phyloP scores from a whole-genome alignment of 306 rosid genomes.

The Biancaea sappan region DNA sequence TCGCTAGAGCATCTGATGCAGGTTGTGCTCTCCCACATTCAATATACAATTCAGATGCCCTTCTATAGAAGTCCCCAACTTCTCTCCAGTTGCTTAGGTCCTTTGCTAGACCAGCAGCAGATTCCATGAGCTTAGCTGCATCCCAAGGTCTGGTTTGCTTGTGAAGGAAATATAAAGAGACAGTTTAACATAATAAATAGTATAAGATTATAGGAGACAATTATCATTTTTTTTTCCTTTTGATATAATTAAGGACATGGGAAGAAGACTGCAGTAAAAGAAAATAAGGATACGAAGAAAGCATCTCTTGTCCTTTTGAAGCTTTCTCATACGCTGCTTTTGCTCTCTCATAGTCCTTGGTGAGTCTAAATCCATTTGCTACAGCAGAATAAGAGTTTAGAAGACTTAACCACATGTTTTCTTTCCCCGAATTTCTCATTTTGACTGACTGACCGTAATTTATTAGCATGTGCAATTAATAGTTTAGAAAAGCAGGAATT shows the following conservation, averaged over 20 bases:
- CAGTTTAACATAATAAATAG: constrained; percentile 19
- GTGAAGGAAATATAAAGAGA: constrained; percentile 48
- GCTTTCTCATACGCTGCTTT: constrained; percentile 89
- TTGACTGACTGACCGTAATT: neutral
- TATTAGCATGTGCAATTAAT: constrained; percentile 25
- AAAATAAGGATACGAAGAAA: constrained; percentile 89
- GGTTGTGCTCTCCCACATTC: constrained; percentile 91
- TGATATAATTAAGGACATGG: neutral
- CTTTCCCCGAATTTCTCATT: neutral
- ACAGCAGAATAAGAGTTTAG: constrained; percentile 37
- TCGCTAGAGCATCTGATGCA: constrained; percentile 92
- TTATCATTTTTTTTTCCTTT: neutral
- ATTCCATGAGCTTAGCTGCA: constrained; percentile 97
- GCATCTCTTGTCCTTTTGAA: constrained; percentile 94
- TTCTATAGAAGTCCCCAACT: constrained; percentile 82
- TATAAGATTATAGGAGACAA: constrained; percentile 16
- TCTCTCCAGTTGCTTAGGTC: constrained; percentile 79
- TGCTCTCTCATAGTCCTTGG: constrained; percentile 81
- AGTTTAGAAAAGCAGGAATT: neutral
- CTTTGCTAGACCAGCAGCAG: constrained; percentile 90
- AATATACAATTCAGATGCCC: constrained; percentile 78
- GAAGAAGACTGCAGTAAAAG: neutral
- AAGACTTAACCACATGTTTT: neutral
- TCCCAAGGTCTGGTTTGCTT: constrained; percentile 84
- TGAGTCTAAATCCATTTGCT: constrained; percentile 80